phyloP scores from a whole-genome alignment of 495 filamentous ascomycete genomes.

The Tetracladium setigerum region DNA sequence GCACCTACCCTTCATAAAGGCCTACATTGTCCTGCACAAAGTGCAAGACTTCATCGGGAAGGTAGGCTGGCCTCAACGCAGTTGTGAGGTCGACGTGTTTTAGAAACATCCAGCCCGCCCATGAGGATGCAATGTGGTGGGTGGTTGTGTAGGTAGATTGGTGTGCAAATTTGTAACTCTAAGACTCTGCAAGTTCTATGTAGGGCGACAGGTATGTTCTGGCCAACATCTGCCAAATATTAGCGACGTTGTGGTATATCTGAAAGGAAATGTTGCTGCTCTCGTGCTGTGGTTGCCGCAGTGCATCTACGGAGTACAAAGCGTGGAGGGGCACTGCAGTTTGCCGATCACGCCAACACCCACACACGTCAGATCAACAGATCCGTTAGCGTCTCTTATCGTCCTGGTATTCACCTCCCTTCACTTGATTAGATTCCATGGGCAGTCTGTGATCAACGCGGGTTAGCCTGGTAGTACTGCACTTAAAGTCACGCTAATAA shows the following conservation, averaged over 20 bases:
- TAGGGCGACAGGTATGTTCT: not conserved
- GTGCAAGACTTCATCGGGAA: constrained; percentile 82
- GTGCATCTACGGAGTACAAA: not conserved
- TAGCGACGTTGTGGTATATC: not conserved
- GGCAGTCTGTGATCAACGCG: constrained; percentile 1
- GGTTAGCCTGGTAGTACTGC: not conserved
- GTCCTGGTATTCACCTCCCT: too few relatives aligned
- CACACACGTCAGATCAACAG: not conserved
- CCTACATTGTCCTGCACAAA: constrained; percentile 97
- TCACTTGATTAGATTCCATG: too few relatives aligned
- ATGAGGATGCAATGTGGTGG: not conserved
- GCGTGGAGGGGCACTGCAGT: too few relatives aligned
- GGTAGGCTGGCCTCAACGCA: constrained; percentile 81
- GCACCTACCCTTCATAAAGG: constrained; percentile 87
- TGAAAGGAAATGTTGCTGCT: not conserved
- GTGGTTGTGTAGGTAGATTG: not conserved
- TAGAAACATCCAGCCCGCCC: constrained; percentile 83
- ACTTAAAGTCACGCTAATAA: constrained; percentile 3
- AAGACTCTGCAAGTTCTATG: too few relatives aligned
- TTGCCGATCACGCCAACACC: not conserved
- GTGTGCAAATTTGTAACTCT: too few relatives aligned
- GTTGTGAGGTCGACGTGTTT: constrained; percentile 91
- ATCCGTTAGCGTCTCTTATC: constrained; percentile 7
- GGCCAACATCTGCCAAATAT: not conserved
- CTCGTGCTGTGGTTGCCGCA: not conserved